Percentiles rank a stretch among this genome's conserved stretches.
Conservation (phyloP, 2,329 filamentous ascomycete species). For the Lachnellula willkommii region DNA sequence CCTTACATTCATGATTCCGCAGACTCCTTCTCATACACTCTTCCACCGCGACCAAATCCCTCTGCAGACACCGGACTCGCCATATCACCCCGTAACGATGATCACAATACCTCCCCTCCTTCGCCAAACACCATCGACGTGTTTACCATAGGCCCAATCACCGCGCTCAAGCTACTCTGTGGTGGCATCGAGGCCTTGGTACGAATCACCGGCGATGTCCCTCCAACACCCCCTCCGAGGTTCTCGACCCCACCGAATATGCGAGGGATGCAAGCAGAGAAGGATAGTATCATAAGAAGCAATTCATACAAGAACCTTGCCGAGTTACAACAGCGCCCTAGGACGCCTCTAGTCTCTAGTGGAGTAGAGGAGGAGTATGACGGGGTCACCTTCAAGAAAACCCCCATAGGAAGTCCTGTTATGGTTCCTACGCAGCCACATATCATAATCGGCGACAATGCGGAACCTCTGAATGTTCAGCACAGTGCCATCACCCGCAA, state of each 20-base stretch:
- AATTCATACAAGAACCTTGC: constrained; percentile 43
- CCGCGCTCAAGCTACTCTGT: constrained; percentile 75
- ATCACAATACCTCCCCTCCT: constrained; percentile 27
- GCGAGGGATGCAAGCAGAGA: constrained; percentile 57
- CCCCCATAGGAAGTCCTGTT: constrained; percentile 22
- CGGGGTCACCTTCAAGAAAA: constrained; percentile 46
- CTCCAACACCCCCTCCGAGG: constrained; percentile 68
- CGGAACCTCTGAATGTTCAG: constrained; percentile 69
- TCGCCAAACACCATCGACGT: constrained; percentile 54
- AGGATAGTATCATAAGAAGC: constrained; percentile 53
- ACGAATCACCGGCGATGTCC: constrained; percentile 68
- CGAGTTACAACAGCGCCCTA: constrained; percentile 27
- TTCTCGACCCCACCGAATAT: constrained; percentile 60
- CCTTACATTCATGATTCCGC: constrained; percentile 29
- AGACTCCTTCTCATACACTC: constrained; percentile 23
- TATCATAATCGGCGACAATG: constrained; percentile 61
- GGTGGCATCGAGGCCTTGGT: constrained; percentile 66
- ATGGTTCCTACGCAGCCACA: constrained; percentile 40
- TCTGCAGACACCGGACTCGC: constrained; percentile 27
- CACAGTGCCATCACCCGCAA: constrained; percentile 82
- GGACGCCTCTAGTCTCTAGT: constrained; percentile 22
- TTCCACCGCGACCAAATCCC: constrained; percentile 29
- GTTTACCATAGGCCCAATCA: constrained; percentile 64
- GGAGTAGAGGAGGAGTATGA: constrained; percentile 42
- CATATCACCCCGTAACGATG: constrained; percentile 19